Evolutionary conservation across 1,139 yeast genomes (phyloP).

Genomic region (Kurtzmaniella quercitrusa): DNA sequence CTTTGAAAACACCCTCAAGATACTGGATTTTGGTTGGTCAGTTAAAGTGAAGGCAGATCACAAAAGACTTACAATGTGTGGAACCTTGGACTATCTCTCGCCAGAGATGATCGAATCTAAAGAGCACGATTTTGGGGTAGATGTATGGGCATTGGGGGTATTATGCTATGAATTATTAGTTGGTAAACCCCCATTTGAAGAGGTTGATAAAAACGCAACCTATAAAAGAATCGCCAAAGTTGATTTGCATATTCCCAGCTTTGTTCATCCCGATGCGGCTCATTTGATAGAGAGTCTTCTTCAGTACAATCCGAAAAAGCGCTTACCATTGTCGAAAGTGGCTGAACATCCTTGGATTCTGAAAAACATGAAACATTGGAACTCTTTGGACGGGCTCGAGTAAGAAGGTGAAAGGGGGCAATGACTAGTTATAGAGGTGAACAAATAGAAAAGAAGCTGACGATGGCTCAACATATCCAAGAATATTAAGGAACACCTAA

Average conservation of each 20-base stretch:
- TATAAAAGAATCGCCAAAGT: constrained; percentile 74
- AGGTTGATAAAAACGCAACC: constrained; percentile 66
- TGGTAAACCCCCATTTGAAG: constrained; percentile 92
- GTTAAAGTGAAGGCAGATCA: constrained; percentile 34
- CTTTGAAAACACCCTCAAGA: constrained; percentile 65
- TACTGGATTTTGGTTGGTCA: constrained; percentile 97
- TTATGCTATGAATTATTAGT: constrained; percentile 81
- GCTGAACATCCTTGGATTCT: constrained; percentile 79
- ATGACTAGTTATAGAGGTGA: too few species aligned
- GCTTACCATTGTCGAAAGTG: constrained; percentile 60
- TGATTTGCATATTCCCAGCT: constrained; percentile 69
- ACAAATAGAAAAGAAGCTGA: too few species aligned
- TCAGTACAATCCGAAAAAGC: constrained; percentile 62
- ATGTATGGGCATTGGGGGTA: constrained; percentile 91
- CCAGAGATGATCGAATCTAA: constrained; percentile 92
- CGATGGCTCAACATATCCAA: too few species aligned
- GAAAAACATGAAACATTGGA: constrained; percentile 52
- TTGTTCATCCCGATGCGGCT: constrained; percentile 67
- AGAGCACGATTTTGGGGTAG: constrained; percentile 76
- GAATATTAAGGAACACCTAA: too few species aligned
- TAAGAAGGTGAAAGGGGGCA: too few species aligned
- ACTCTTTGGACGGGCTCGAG: constrained; percentile 9
- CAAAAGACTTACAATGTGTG: constrained; percentile 81
- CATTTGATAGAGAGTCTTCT: constrained; percentile 63
- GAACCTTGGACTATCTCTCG: constrained; percentile 89